phyloP scores from a whole-genome alignment of 805 yeast species.

The Ogataea methylovora region DNA sequence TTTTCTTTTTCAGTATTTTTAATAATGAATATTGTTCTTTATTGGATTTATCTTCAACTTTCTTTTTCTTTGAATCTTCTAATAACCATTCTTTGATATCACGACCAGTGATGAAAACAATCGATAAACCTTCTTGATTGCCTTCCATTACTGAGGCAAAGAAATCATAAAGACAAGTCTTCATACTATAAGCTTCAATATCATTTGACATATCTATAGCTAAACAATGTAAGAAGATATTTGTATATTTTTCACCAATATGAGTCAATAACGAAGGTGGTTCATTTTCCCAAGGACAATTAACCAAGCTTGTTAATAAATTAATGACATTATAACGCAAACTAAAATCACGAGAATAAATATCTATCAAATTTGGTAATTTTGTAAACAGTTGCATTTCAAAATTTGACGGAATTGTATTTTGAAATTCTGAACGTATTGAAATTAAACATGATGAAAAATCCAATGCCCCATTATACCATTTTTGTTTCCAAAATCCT shows the following conservation, averaged over 20 bases:
- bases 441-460: constrained; percentile 51
- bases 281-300: constrained; percentile 46
- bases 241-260: constrained; percentile 59
- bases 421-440: constrained; percentile 41
- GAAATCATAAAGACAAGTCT: constrained; percentile 52
- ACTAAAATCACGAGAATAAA: constrained; percentile 42
- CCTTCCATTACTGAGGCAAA: constrained; percentile 63
- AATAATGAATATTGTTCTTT: constrained; percentile 35
- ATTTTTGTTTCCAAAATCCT: constrained; percentile 40
- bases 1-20: constrained; percentile 46
- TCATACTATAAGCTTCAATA: constrained; percentile 44
- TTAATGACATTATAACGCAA: constrained; percentile 47
- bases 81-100: constrained; percentile 28
- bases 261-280: constrained; percentile 80
- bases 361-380: constrained; percentile 47
- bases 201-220: constrained; percentile 52
- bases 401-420: constrained; percentile 50
- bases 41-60: constrained; percentile 3
- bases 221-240: constrained; percentile 50
- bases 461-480: constrained; percentile 44
- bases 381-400: constrained; percentile 53
- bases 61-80: constrained; percentile 10
- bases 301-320: constrained; percentile 50
- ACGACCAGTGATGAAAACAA: constrained; percentile 57
- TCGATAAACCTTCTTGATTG: constrained; percentile 71